Evolutionary conservation across 306 rosid genomes (phyloP), one percentile per base, ranked within the genome.

Genomic region (Rosa persica): DNA sequence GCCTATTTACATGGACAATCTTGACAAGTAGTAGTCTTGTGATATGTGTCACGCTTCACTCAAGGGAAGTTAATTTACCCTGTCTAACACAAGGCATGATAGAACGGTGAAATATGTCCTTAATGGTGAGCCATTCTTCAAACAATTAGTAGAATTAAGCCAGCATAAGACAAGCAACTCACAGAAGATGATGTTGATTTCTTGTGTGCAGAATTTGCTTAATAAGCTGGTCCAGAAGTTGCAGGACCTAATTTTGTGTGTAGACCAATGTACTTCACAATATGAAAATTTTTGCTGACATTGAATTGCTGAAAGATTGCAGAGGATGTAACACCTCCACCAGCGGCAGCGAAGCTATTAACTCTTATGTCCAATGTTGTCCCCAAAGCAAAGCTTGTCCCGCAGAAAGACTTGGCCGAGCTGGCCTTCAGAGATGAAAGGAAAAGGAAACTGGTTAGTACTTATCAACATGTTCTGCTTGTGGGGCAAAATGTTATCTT

Each of bases 321-420:
- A 85, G 98, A 89, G 13, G 92, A 86, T 20, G 85, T 95, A 81
- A 76, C 81, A 47, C 98, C 98, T 62, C 78, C 98, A 15, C 84
- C 84, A 4, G 85, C 87, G 36, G 86, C 87, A 78, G 72, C 81
- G 89, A 92, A 89, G 86, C 85, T 27, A 8, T 72, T 92, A 77
- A 83, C 78, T 44, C 58, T 85, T 70, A 43, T 92, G 89, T 87
- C 98, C 71, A 90, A 87, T 44, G 85, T 87, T 72, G 27, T 87
- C 75, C 98, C 96, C 20, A 88, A 89, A 78, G 95, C 93, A 76
- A 95, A 95, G 80, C 96, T 95, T 84, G 57, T 90, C 42, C 97
- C 97, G 0, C 72, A 82, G 66, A 77, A 82, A 71, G 98, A 95
- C 76, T 81, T 88, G 51, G 88, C 89, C 17, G 87, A 73, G 79